Evolutionary conservation across 441 rosid species (phyloP), one percentile per base, ranked within the genome.

Genomic region (Adansonia gregorii): DNA sequence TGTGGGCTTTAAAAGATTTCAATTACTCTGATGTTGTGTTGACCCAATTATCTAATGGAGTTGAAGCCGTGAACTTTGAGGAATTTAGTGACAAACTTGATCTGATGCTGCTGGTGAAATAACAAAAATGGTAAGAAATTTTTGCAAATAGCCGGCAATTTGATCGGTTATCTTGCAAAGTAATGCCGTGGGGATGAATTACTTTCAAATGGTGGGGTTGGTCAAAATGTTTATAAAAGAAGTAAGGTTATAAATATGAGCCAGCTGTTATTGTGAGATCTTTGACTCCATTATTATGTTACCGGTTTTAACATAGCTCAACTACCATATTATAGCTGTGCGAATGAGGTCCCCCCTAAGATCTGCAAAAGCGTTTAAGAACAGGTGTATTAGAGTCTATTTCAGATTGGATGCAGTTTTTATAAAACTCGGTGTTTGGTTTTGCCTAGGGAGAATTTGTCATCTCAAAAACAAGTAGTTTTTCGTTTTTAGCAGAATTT

Each of bases 181-280:
- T 41, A 66, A 8, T 65, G 49, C 49, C 20, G 3, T 65, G 12
- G 48, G 59, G 39, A 35, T 35, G 5, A 19, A 39, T 2, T n/a
- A 3, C 22, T 65, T 39, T 15, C 49, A 65, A 65, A 15, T 52
- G 22, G 20, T 3, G 22, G 48, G 20, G 48, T 64, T 64, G 68
- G 46, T 64, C 22, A 41, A 64, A 64, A 35, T 43, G 22, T 64
- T 14, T 64, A 64, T 64, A 20, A 41, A 64, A 6, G 68, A 35
- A 19, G 19, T 64, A 64, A 64, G 68, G 46, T 64, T 64, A 64
- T 64, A 35, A 64, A 64, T 64, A 64, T 0, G 48, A 39, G 48
- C 46, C 17, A 65, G 49, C 45, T 35, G 68, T 64, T 65, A 65
- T 65, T n/a, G n/a, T 65, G 49, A 65, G 12, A n/a, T 19, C 39